Base-by-base conservation (phyloP, 805 yeast genomes). In the Pichia nakasei region DNA sequence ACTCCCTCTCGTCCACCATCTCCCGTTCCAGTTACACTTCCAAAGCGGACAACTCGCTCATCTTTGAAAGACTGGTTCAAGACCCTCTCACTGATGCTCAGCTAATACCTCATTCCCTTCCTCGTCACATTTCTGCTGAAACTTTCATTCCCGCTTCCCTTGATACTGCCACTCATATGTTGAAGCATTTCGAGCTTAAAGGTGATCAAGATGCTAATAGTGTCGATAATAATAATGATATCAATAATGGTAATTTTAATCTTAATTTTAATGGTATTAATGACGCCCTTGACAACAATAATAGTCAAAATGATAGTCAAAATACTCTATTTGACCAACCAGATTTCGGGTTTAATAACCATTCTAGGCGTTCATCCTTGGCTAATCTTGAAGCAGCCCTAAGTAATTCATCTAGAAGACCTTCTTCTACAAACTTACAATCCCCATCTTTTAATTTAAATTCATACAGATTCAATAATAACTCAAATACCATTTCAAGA, bases 21-120 rank as follows among this genome's bases (percentile, higher is more conserved):
- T 46, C 51, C 11, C 37, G 26, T 32, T 36, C 49, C 13, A 43
- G 44, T 46, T 20, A 38, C 40, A 27, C 42, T 31, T 31, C 49
- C 39, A 35, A 22, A 19, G 26, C 50, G 18, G 40, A 51, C 37
- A 50, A 61, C 24, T 75, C 82, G 15, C 56, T 73, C 55, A 82
- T 81, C 54, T 83, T 77, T 56, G 88, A 80, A 52, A 68, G 86
- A 44, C 69, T 74, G 39, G 86, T 80, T 9, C 83, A 80, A 56
- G 85, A 79, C 48, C 77, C 77, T 9, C 51, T 65, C 36, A 51
- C 61, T 40, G 59, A 59, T 43, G 46, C 58, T 37, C 59, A 56
- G 48, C 56, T 61, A 2, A 45, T 55, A n/a, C 57, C 58, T 2
- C 42, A 50, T 39, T 54, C 60, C 6, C 45, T 62, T n/a, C 67